A percentile compares a stretch with the other conserved stretches of the same genome.
phyloP scores from a whole-genome alignment of 176 grass and related monocot species.

The Luzula sylvatica region DNA sequence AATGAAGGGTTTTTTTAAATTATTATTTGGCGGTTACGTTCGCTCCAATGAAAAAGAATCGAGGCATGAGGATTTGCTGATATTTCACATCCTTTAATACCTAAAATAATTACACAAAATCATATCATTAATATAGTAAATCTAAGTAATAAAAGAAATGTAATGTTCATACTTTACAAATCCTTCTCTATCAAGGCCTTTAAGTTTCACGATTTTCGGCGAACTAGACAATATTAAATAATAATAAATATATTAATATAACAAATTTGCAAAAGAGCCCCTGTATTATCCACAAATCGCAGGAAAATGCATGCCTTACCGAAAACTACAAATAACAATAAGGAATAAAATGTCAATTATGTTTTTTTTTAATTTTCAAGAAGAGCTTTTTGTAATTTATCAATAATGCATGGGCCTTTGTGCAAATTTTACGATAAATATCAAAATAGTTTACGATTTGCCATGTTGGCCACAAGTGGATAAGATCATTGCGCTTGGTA shows the following conservation, averaged over 20 bases:
- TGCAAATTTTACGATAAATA: too few species aligned
- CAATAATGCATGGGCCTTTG: too few species aligned
- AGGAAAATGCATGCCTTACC: too few species aligned
- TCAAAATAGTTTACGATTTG: slow-evolving; percentile 47
- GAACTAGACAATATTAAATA: slow-evolving; percentile 33
- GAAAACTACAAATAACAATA: too few species aligned
- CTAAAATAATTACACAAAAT: slow-evolving; percentile 24
- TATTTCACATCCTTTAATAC: slow-evolving; percentile 72
- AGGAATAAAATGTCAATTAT: too few species aligned
- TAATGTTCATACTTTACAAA: slow-evolving; percentile 51
- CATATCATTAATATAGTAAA: background rate
- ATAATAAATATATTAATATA: too few species aligned
- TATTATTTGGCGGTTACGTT: slow-evolving; percentile 74
- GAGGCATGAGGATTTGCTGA: slow-evolving; percentile 69
- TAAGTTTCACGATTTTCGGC: slow-evolving; percentile 80
- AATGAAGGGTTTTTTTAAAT: background rate
- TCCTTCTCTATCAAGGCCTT: slow-evolving; percentile 67
- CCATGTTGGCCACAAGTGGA: slow-evolving; percentile 62
- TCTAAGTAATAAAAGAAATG: slow-evolving; percentile 1
- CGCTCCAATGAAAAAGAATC: slow-evolving; percentile 87
- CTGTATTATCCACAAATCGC: too few species aligned
- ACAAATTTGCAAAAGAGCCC: too few species aligned
- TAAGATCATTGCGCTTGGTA: slow-evolving; percentile 92
- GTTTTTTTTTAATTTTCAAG: too few species aligned
- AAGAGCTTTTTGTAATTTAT: too few species aligned